These are phyloP conservation scores for Apiospora kogelbergensis DNA, from an alignment of 2,329 filamentous ascomycete species.

Conservation along the genomic window DNA sequence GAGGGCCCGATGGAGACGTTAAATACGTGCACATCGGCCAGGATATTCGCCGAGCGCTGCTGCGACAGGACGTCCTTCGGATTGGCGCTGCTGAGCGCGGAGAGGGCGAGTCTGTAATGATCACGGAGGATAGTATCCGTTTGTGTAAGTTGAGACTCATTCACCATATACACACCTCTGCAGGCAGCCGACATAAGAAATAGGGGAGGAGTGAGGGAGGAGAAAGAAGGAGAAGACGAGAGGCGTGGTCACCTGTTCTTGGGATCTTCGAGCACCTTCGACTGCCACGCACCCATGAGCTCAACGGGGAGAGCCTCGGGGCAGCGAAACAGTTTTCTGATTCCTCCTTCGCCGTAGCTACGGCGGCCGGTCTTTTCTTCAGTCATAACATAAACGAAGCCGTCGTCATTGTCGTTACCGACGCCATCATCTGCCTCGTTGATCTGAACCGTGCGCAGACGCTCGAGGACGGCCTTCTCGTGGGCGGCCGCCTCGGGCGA, in stretches of 20 bases:
- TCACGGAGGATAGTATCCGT: neutral
- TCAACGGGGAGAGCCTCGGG: constrained; percentile 51
- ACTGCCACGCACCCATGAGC: constrained; percentile 59
- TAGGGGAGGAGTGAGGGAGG: too few species aligned
- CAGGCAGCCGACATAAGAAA: neutral
- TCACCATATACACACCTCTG: too few species aligned
- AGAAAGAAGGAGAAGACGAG: neutral
- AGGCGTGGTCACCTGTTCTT: constrained; percentile 56
- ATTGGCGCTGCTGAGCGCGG: constrained; percentile 68
- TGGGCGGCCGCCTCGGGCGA: constrained; percentile 26
- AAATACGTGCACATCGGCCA: constrained; percentile 73
- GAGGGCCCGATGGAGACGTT: constrained; percentile 74
- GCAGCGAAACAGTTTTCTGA: constrained; percentile 23
- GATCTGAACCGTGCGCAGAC: constrained; percentile 41
- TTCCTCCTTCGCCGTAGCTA: neutral
- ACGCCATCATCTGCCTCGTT: constrained; percentile 46
- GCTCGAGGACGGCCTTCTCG: constrained; percentile 46
- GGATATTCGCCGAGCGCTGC: constrained; percentile 59
- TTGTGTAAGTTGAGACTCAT: neutral
- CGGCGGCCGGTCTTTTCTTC: constrained; percentile 24
- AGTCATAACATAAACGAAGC: neutral
- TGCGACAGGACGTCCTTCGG: constrained; percentile 66
- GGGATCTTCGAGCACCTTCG: constrained; percentile 60
- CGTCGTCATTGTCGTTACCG: constrained; percentile 43
- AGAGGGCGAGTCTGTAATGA: constrained; percentile 67